Evolutionary conservation across 2,329 filamentous ascomycete species (phyloP).

Genomic region (Paraphoma sp.): DNA sequence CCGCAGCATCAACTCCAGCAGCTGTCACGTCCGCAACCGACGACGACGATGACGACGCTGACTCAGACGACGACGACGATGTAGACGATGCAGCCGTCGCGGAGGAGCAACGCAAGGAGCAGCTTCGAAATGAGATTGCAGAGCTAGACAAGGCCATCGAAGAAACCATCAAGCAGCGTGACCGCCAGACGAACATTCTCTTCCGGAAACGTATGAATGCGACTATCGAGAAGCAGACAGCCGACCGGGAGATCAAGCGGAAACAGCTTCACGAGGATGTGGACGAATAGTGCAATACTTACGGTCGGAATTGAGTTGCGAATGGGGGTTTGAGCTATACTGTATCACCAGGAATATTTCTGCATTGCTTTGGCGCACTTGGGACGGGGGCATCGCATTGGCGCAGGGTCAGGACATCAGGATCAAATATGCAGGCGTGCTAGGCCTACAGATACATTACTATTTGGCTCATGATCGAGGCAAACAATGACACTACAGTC

Average conservation of each 20-base stretch:
- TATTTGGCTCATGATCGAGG: no score
- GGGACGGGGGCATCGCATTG: not conserved
- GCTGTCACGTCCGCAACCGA: conserved; percentile 48
- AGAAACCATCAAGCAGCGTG: conserved; percentile 50
- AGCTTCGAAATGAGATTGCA: conserved; percentile 60
- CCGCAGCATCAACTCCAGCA: conserved; percentile 38
- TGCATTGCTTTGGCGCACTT: not conserved
- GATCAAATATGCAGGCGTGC: no score
- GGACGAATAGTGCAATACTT: conserved; percentile 16
- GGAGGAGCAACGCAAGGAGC: conserved; percentile 53
- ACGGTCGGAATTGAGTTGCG: not conserved
- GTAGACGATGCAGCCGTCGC: conserved; percentile 55
- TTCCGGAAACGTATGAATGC: conserved; percentile 57
- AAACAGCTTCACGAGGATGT: conserved; percentile 53
- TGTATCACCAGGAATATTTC: not conserved
- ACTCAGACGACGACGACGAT: conserved; percentile 53
- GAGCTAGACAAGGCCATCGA: conserved; percentile 61
- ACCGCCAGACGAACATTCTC: conserved; percentile 55
- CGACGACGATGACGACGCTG: conserved; percentile 53
- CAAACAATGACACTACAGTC: no score
- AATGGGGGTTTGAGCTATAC: not conserved
- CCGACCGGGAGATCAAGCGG: conserved; percentile 59
- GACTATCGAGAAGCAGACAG: conserved; percentile 55
- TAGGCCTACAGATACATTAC: no score
- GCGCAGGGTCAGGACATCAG: not conserved